phyloP scores from a whole-genome alignment of 228 moss, liverwort and hornwort species.

The Sphagnum magellanicum region DNA sequence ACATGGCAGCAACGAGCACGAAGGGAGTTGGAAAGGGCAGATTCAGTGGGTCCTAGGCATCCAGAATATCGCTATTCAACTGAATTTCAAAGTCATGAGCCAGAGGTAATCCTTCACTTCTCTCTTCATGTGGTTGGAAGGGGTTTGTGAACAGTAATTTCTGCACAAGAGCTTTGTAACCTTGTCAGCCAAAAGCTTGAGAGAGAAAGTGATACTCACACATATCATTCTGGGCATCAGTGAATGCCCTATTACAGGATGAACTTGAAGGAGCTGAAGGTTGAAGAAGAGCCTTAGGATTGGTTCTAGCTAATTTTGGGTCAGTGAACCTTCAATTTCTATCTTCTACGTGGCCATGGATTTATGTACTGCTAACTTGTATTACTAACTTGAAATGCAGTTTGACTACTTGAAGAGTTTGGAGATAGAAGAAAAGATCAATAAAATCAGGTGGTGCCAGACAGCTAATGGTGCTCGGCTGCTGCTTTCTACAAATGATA shows the following conservation, averaged over 20 bases:
- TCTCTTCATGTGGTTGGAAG: not conserved
- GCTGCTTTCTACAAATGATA: slow-evolving; percentile 98
- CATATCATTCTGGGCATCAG: too few species aligned
- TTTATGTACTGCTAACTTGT: too few species aligned
- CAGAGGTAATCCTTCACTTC: slow-evolving; percentile 49
- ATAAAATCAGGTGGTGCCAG: slow-evolving; percentile 99
- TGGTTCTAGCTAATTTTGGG: too few species aligned
- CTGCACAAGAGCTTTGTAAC: not conserved
- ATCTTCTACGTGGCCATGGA: too few species aligned
- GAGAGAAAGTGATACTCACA: too few species aligned
- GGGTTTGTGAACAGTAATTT: slow-evolving; percentile 4
- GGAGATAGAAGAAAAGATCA: slow-evolving; percentile 99
- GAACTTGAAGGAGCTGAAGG: too few species aligned
- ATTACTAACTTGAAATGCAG: slow-evolving; percentile 28
- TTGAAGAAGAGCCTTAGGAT: too few species aligned
- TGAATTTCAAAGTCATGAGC: slow-evolving; percentile 99
- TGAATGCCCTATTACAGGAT: too few species aligned
- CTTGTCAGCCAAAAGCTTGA: too few species aligned
- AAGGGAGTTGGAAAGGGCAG: slow-evolving; percentile 89
- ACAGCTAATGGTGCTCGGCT: slow-evolving; percentile 95
- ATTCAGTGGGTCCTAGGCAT: slow-evolving; percentile 83
- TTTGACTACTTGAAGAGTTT: slow-evolving; percentile 99
- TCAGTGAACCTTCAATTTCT: too few species aligned
- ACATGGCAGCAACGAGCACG: slow-evolving; percentile 70
- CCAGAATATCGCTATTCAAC: slow-evolving; percentile 99